A percentile compares a stretch with the other conserved stretches of the same genome.
Evolutionary conservation across 768 basidiomycete genomes (phyloP).

Genomic region (Neoboletus brunneissimus): DNA sequence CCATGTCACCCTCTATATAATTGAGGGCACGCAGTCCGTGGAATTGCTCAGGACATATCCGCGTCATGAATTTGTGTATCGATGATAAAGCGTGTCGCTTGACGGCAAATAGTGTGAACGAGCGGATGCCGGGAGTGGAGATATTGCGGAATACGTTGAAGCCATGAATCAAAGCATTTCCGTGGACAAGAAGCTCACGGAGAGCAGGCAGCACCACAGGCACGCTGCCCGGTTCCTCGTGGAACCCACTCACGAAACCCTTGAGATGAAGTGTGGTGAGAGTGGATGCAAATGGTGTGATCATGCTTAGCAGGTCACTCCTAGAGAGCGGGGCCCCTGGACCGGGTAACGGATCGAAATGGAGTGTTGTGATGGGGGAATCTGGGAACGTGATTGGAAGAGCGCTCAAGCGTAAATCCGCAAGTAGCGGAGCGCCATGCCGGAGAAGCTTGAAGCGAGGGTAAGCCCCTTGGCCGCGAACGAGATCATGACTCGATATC

Average conservation of each 20-base stretch:
- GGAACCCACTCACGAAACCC: conserved; percentile 33
- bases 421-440: conserved; percentile 31
- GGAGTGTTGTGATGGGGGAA: conserved; percentile 29
- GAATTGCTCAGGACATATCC: conserved; percentile 34
- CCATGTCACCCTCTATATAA: conserved; percentile 36
- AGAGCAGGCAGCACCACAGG: conserved; percentile 31
- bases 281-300: conserved; percentile 26
- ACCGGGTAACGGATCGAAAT: conserved; percentile 35
- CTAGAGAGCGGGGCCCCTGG: conserved; percentile 27
- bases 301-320: conserved; percentile 29
- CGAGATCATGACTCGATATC: conserved; percentile 27
- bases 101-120: conserved; percentile 26
- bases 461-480: conserved; percentile 25
- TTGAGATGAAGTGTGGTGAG: conserved; percentile 33
- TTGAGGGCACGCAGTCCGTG: conserved; percentile 31
- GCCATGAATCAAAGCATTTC: conserved; percentile 32
- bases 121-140: conserved; percentile 29
- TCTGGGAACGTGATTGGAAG: conserved; percentile 32
- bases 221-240: conserved; percentile 33
- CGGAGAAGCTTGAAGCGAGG: conserved; percentile 33
- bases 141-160: conserved; percentile 36
- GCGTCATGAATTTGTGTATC: conserved; percentile 36
- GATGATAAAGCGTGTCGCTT: conserved; percentile 30
- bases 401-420: conserved; percentile 32
- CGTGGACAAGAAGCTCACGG: conserved; percentile 30